A percentile compares a stretch with the other conserved stretches of the same genome.
Evolutionary conservation across 108 stramenopile genomes (phyloP).

Genomic region (Epithemia pelagica): DNA sequence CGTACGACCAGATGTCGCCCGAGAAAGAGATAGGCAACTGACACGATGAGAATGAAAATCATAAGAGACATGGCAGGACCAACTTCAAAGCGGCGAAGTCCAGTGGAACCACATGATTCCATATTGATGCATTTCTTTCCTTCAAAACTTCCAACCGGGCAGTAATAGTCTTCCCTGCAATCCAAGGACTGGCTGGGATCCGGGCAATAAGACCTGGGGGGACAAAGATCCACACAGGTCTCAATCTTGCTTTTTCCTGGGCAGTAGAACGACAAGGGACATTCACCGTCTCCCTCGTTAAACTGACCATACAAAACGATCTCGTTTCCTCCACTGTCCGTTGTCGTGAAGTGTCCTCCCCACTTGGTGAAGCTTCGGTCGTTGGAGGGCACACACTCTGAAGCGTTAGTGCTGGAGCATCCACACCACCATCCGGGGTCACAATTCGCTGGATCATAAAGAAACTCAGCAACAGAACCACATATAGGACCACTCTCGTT

Average conservation of each 20-base stretch:
- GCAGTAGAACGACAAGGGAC: slow-evolving; percentile 4
- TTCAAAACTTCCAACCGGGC: background rate
- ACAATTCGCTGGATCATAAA: slow-evolving; percentile 4
- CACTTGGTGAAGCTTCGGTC: background rate
- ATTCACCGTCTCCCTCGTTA: background rate
- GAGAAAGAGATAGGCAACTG: background rate
- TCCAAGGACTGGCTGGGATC: background rate
- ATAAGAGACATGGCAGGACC: background rate
- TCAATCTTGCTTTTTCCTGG: background rate
- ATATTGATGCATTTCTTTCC: background rate
- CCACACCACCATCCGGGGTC: slow-evolving; percentile 14
- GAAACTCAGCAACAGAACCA: slow-evolving; percentile 1
- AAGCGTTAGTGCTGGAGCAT: slow-evolving; percentile 3
- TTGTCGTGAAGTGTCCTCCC: background rate
- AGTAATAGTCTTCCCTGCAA: slow-evolving; percentile 3
- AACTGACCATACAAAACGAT: background rate
- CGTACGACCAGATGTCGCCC: background rate
- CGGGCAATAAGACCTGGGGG: background rate
- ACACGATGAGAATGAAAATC: background rate
- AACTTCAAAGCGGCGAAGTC: background rate
- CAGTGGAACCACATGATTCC: background rate
- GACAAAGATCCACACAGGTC: background rate
- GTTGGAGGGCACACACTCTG: background rate
- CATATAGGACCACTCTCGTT: background rate
- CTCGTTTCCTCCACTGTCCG: background rate